phyloP scores from a whole-genome alignment of 2,329 filamentous ascomycete genomes.

The Fusarium stilboides region DNA sequence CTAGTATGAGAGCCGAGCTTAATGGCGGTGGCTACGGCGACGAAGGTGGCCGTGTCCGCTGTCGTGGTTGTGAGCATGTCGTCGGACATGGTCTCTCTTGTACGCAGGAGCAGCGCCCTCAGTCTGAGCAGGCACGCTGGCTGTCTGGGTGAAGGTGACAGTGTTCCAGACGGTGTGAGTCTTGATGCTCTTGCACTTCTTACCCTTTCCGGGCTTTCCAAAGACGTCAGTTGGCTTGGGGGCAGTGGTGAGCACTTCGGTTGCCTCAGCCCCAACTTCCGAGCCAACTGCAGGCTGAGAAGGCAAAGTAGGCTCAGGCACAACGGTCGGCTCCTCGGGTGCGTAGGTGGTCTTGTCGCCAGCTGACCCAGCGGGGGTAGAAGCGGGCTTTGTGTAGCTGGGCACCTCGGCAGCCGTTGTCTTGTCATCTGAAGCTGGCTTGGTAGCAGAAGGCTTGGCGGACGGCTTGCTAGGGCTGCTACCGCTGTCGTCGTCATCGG shows the following conservation, averaged over 20 bases:
- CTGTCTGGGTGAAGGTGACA: conserved; percentile 59
- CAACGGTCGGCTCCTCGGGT: conserved; percentile 14
- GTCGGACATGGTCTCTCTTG: conserved; percentile 51
- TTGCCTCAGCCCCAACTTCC: conserved; percentile 33
- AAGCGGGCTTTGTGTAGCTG: conserved; percentile 28
- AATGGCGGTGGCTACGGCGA: conserved; percentile 51
- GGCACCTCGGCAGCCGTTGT: conserved; percentile 25
- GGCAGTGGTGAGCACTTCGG: conserved; percentile 21
- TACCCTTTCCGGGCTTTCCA: conserved; percentile 39
- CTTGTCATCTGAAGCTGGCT: conserved; percentile 27
- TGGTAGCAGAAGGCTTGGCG: conserved; percentile 26
- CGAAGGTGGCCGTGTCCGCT: conserved; percentile 38
- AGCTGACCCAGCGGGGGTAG: conserved; percentile 8
- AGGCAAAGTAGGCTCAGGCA: conserved; percentile 23
- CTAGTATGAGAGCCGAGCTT: conserved; percentile 18
- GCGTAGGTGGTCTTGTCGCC: conserved; percentile 15
- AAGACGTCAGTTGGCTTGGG: conserved; percentile 37
- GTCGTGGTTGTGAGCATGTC: conserved; percentile 57
- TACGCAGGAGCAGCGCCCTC: conserved; percentile 29
- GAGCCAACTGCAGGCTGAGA: conserved; percentile 37
- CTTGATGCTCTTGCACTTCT: conserved; percentile 48
- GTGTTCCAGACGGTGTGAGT: conserved; percentile 62
- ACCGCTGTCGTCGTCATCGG: conserved; percentile 18
- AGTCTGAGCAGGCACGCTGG: conserved; percentile 39
- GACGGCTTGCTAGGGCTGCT: conserved; percentile 27